These are phyloP conservation scores for Cymbomonas tetramitiformis DNA, from an alignment of 139 green algal species.

Conservation along the genomic window DNA sequence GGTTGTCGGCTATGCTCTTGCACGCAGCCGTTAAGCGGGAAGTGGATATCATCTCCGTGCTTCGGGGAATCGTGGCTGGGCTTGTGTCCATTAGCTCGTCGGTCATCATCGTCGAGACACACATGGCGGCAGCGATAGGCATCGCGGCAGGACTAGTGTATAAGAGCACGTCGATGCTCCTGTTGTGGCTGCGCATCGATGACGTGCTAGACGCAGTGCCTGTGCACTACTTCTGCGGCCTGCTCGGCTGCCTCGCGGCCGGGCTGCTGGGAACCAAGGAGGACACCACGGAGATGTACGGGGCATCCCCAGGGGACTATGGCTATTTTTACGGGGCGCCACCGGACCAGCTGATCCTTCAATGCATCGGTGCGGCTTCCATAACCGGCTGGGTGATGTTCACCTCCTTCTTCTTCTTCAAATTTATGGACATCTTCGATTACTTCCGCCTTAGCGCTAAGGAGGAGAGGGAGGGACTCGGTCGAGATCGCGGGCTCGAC, in stretches of 20 bases:
- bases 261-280: conserved; percentile 27
- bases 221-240: conserved; percentile 46
- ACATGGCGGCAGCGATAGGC: conserved; percentile 64
- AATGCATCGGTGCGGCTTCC: no score
- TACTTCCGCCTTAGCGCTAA: no score
- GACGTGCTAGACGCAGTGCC: conserved; percentile 48
- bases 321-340: no score
- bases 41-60: conserved; percentile 13
- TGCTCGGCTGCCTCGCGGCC: conserved; percentile 20
- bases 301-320: no score
- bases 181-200: conserved; percentile 42
- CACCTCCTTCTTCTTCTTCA: no score
- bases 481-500: no score
- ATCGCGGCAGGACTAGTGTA: conserved; percentile 39
- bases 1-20: no score
- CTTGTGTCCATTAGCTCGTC: conserved; percentile 53
- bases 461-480: no score
- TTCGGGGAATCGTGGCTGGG: conserved; percentile 45
- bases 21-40: not conserved
- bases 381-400: no score
- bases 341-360: no score
- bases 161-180: conserved; percentile 29
- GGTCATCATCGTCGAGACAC: conserved; percentile 46
- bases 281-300: conserved; percentile 8
- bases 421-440: no score